Evolutionary conservation across 139 green algal species (phyloP), one percentile per base, ranked within the genome.

Genomic region (Nannochloris sp.): DNA sequence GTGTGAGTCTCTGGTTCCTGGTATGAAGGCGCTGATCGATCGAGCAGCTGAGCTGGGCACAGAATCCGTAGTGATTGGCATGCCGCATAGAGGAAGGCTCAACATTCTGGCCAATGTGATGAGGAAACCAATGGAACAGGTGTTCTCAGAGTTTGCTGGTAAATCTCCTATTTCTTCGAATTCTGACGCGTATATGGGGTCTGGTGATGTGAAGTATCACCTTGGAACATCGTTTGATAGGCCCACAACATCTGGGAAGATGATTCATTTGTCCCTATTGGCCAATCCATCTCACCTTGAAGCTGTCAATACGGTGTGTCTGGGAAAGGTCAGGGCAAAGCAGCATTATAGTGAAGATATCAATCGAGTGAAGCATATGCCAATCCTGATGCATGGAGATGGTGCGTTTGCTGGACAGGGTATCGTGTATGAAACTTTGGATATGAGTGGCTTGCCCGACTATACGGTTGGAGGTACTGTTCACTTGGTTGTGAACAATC

Each of bases 41-140:
- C 61, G 44, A 11, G 68, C 75, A 16, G 87, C 92, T n/a, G 92
- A 98, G 20, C 30, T 89, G 56, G 92, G 88, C 4, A 82, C 90
- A 46, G 74, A 95, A 62, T 80, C 44, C 60, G 76, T 97, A 36
- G 87, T 95, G 13, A 88, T 98, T 6, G 92, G 92, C 73, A 95
- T 94, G 85, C 85, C 87, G 0, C 87, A 95, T 74, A 67, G 87
- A 70, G 86, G 93, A 6, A 84, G 93, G 8, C 85, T 98, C 13
- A 98, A 98, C 62, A 82, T 98, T 63, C 83, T 98, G 70, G 92
- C 82, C 45, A 98, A 98, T 67, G 92, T 98, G 57, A 93, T 98
- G 70, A 84, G 93, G 56, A 98, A 98, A 84, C 93, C 92, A 17
- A 82, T 98, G 79, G 70, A 76, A 53, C 86, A 96, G 79, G 96